Conservation (phyloP, 2,329 filamentous ascomycete genomes). For the Cladophialophora chaetospira region DNA sequence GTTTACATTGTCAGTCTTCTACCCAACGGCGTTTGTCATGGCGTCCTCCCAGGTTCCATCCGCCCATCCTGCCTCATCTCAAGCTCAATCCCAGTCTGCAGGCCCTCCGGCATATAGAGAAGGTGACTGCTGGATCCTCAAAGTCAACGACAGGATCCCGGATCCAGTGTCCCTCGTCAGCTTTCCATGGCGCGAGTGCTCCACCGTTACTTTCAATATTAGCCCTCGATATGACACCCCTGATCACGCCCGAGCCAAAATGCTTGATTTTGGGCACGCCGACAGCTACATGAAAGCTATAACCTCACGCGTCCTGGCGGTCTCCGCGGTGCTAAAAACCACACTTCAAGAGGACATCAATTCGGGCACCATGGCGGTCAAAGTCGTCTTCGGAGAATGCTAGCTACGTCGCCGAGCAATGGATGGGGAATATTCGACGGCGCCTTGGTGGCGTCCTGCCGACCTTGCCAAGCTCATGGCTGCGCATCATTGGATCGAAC, state of each 20-base stretch:
- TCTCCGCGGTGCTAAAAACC: not conserved
- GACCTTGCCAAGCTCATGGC: conserved; percentile 18
- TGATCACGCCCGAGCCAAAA: not conserved
- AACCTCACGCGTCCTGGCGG: not conserved
- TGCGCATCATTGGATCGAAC: conserved; percentile 23
- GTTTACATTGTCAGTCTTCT: not conserved
- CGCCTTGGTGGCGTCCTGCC: conserved; percentile 19
- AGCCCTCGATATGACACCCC: conserved; percentile 6
- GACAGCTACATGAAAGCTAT: conserved; percentile 8
- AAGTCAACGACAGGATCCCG: conserved; percentile 10
- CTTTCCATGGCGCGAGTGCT: conserved; percentile 14
- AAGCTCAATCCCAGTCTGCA: not conserved
- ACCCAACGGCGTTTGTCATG: not conserved
- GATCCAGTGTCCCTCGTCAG: not conserved
- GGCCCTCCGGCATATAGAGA: not conserved
- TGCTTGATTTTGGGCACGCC: conserved; percentile 11
- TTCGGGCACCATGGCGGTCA: conserved; percentile 4
- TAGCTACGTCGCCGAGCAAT: conserved; percentile 19
- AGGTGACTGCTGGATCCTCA: conserved; percentile 8
- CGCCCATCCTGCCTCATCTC: not conserved
- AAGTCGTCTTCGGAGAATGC: conserved; percentile 21
- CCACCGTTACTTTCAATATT: conserved; percentile 11
- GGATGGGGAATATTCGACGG: conserved; percentile 1
- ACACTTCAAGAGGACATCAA: conserved; percentile 10
- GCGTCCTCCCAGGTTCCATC: not conserved